Evolutionary conservation across 345 rosid species (phyloP).

Genomic region (Erodium maritimum): DNA sequence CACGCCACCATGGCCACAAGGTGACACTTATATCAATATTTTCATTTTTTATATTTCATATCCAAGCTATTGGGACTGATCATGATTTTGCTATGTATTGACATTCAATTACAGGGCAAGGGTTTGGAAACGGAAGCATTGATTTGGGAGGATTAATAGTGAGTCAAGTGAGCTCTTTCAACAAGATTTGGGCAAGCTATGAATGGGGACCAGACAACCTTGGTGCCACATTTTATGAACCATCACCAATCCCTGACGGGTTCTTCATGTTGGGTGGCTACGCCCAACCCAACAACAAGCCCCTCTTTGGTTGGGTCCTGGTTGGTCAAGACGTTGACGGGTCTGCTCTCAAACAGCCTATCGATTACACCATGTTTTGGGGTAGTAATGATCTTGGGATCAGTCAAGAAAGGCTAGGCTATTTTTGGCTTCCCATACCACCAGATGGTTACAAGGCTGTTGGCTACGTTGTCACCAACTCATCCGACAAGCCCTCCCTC

Average conservation of each 20-base stretch:
- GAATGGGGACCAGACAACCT: conserved; percentile 61
- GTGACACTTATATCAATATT: background rate
- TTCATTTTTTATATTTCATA: too few relatives aligned
- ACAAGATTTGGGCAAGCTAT: conserved; percentile 41
- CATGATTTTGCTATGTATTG: too few relatives aligned
- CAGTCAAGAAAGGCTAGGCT: conserved; percentile 34
- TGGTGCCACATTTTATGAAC: conserved; percentile 68
- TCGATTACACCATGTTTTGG: conserved; percentile 69
- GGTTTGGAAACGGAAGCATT: conserved; percentile 43
- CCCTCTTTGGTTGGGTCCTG: conserved; percentile 53
- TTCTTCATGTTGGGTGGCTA: conserved; percentile 52
- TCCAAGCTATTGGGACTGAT: too few relatives aligned
- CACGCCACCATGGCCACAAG: background rate
- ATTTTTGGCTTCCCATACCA: conserved; percentile 14
- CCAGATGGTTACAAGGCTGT: conserved; percentile 11
- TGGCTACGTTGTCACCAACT: conserved; percentile 8
- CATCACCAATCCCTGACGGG: conserved; percentile 30
- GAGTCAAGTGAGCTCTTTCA: conserved; percentile 38
- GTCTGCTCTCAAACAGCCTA: conserved; percentile 31
- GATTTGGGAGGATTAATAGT: conserved; percentile 48
- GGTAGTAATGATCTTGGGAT: conserved; percentile 46
- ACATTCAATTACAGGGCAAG: conserved; percentile 9
- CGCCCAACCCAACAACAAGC: conserved; percentile 48
- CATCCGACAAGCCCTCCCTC: conserved; percentile 5
- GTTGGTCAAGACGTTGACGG: conserved; percentile 33